phyloP scores from a whole-genome alignment of 345 rosid species.

The Linum lewisii region DNA sequence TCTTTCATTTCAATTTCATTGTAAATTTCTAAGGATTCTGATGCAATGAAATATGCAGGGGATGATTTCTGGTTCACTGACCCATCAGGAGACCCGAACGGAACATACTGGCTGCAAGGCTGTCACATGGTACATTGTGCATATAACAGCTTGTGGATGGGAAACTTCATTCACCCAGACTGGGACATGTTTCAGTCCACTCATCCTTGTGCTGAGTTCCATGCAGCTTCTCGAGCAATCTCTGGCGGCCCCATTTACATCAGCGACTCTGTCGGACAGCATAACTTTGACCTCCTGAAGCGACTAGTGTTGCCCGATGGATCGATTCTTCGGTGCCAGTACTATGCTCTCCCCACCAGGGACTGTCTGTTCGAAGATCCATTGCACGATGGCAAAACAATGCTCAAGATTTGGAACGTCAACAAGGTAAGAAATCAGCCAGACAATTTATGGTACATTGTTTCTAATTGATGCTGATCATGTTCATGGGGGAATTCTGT shows the following conservation, averaged over 20 bases:
- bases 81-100: slow-evolving; percentile 1
- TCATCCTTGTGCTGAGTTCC: slow-evolving; percentile 4
- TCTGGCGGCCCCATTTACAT: slow-evolving; percentile 3
- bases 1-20: not conserved
- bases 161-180: slow-evolving; percentile 3
- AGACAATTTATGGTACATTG: too few species aligned
- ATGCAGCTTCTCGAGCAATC: not conserved
- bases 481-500: not conserved
- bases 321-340: not conserved
- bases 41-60: not conserved
- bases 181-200: slow-evolving; percentile 8
- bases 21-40: too few species aligned
- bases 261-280: slow-evolving; percentile 3
- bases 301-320: slow-evolving; percentile 1
- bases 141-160: slow-evolving; percentile 5
- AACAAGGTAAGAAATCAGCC: not conserved
- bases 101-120: slow-evolving; percentile 1
- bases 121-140: slow-evolving; percentile 6
- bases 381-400: slow-evolving; percentile 2
- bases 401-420: slow-evolving; percentile 7
- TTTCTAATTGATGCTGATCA: too few species aligned
- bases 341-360: slow-evolving; percentile 1
- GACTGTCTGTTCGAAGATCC: slow-evolving; percentile 4
- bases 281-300: not conserved
- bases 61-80: slow-evolving; percentile 2